Evolutionary conservation across 73 alveolate species (phyloP), one percentile per base, ranked within the genome.

Genomic region (Paramecium primaurelia): DNA sequence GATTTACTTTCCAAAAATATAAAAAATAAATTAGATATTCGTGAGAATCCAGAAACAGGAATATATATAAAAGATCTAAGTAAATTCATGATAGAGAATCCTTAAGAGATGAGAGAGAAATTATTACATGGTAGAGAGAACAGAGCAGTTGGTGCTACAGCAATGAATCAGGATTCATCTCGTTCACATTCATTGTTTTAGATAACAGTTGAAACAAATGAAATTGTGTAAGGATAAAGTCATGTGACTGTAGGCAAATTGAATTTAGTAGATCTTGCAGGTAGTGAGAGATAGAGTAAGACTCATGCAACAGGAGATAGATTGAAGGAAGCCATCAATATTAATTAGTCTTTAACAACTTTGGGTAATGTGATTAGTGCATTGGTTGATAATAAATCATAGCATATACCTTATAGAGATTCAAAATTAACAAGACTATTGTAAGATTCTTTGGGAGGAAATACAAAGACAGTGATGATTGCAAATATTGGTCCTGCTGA

Each of bases 371-470:
- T 98, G 75, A 98, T 98, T 18, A 94, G 97, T 85, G 96, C 98
- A n/a, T 94, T 98, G 87, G 97, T 97, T 10, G 99, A 96, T 59
- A 98, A 98, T 34, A 98, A 96, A 92, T 92, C 97, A 42, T 95
- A 97, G 12, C 97, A 97, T 92, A 95, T 98, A n/a, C 99, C 99
- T 6, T 98, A 98, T 93, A 94, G 99, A 93, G 99, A 98, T 85
- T 97, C 99, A 40, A 98, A 98, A 93, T 96, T 98, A 28, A 98
- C 99, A 32, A 93, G 98, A 86, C 77, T 98, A 34, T 93, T 98
- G 59, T 98, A 98, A 95, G 99, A 98, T 90, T 97, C 99, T 26
- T 95, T 98, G 25, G 99, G 99, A 30, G 99, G 99, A 40, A 98
- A 98, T 93, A 97, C 99, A 8, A 97, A 97, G 92, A 98, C 99